Conservation (phyloP, 139 green algal genomes). For the Picochlorum costavermella region DNA sequence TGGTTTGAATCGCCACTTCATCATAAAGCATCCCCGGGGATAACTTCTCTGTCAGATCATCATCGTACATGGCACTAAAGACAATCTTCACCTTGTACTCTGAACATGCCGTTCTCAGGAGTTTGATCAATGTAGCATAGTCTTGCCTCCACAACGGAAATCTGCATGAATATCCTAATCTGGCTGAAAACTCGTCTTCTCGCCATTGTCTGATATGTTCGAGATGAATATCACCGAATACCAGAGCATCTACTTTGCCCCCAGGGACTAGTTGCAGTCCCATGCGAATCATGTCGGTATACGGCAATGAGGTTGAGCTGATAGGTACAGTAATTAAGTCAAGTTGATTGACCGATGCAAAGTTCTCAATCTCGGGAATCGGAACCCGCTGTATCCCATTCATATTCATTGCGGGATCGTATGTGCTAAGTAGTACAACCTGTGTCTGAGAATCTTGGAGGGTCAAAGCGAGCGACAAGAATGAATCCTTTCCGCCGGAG, state of each 20-base stretch:
- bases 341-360: neutral
- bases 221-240: neutral
- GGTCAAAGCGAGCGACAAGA: neutral
- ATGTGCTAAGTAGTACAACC: neutral
- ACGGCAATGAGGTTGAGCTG: neutral
- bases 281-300: neutral
- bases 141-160: neutral
- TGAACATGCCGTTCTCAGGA: neutral
- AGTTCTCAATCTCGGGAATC: neutral
- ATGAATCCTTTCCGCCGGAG: conserved; percentile 1
- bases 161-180: neutral
- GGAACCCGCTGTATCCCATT: neutral
- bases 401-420: neutral
- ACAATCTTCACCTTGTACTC: neutral
- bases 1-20: too few relatives aligned
- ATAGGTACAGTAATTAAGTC: neutral
- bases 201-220: conserved; percentile 1
- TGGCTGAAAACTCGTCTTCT: neutral
- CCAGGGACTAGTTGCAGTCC: neutral
- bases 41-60: neutral
- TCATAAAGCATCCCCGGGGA: neutral
- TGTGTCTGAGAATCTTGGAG: neutral
- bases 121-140: neutral
- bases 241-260: neutral
- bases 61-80: neutral